Conservation (phyloP, 2,329 filamentous ascomycete species). For the Didymella sp. region DNA sequence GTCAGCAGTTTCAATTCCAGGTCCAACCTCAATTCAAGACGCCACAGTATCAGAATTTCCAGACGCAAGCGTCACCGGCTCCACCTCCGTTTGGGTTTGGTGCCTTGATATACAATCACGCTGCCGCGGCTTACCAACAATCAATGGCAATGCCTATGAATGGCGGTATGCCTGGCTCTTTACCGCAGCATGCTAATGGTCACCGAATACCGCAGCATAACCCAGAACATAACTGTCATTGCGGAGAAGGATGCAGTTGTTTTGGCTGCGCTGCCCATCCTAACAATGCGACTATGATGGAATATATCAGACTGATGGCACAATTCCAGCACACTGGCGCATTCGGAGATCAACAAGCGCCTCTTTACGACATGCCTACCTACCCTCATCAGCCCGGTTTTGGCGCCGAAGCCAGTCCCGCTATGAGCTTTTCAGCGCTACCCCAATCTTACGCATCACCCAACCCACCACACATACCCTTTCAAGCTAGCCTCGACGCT, state of each 20-base stretch:
- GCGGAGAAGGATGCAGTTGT: slow-evolving; percentile 71
- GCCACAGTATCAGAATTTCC: slow-evolving; percentile 31
- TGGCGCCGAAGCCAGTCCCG: slow-evolving; percentile 34
- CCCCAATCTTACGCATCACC: slow-evolving; percentile 29
- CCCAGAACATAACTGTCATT: slow-evolving; percentile 62
- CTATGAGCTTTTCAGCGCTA: slow-evolving; percentile 24
- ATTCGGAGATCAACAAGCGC: slow-evolving; percentile 40
- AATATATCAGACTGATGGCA: slow-evolving; percentile 56
- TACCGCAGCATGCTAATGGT: slow-evolving; percentile 35
- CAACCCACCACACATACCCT: slow-evolving; percentile 29
- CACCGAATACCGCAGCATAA: slow-evolving; percentile 45
- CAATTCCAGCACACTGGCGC: slow-evolving; percentile 46
- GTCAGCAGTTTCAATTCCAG: slow-evolving; percentile 32
- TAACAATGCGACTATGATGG: slow-evolving; percentile 69
- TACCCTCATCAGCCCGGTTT: slow-evolving; percentile 45
- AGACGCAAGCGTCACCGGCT: slow-evolving; percentile 21
- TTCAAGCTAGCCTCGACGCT: slow-evolving; percentile 29
- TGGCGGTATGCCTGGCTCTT: slow-evolving; percentile 18
- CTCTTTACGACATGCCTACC: slow-evolving; percentile 45
- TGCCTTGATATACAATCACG: slow-evolving; percentile 46
- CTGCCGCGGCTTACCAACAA: slow-evolving; percentile 40
- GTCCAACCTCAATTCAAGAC: slow-evolving; percentile 31
- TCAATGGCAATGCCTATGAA: slow-evolving; percentile 45
- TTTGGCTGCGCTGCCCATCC: slow-evolving; percentile 72
- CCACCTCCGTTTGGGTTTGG: slow-evolving; percentile 39